Evolutionary conservation across 805 yeast genomes (phyloP).

Genomic region (Saturnispora sekii): DNA sequence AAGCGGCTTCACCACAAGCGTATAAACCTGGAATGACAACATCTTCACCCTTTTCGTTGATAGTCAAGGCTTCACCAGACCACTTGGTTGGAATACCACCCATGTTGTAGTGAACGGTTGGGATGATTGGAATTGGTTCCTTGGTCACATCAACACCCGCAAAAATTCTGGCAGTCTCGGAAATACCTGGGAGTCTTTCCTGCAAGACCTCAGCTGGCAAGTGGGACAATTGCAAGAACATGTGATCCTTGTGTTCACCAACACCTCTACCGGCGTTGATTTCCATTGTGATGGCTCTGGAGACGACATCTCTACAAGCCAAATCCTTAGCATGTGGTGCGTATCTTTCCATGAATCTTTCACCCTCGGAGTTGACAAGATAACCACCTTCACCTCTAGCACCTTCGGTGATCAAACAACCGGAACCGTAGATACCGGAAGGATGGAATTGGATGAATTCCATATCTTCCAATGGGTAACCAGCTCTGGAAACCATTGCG

Average conservation of each 20-base stretch:
- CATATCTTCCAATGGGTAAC: constrained; percentile 93
- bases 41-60: constrained; percentile 83
- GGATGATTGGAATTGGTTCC: constrained; percentile 97
- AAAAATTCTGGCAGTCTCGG: constrained; percentile 95
- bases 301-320: constrained; percentile 97
- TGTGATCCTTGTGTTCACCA: constrained; percentile 92
- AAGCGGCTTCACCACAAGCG: constrained; percentile 99
- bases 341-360: constrained; percentile 98
- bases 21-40: constrained; percentile 82
- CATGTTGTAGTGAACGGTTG: constrained; percentile 99
- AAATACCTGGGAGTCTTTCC: constrained; percentile 98
- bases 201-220: constrained; percentile 84
- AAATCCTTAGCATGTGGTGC: constrained; percentile 98
- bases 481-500: constrained; percentile 98
- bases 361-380: constrained; percentile 94
- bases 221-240: constrained; percentile 87
- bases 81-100: constrained; percentile 99
- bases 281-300: constrained; percentile 97
- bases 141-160: constrained; percentile 99
- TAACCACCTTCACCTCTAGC: constrained; percentile 99
- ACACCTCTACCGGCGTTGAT: constrained; percentile 99
- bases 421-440: constrained; percentile 98
- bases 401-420: constrained; percentile 98
- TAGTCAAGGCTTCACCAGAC: constrained; percentile 87
- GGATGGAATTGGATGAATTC: constrained; percentile 99